Evolutionary conservation across 257 asterid species (phyloP).

Genomic region (Solanum paucissectum): DNA sequence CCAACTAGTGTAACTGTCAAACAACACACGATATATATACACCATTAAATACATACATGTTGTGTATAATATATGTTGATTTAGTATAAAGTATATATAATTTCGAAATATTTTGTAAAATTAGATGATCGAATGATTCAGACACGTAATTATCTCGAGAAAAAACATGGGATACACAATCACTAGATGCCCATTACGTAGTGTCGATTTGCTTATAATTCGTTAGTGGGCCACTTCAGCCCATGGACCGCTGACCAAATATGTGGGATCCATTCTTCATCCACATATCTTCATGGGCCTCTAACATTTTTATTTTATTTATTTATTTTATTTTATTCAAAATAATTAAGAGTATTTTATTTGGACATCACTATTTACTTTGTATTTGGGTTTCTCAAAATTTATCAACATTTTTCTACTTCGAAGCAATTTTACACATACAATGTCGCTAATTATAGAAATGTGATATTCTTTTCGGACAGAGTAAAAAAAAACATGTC

Average conservation of each 20-base stretch:
- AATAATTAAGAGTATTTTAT: neutral
- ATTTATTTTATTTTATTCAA: neutral
- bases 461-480: neutral
- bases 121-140: neutral
- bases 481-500: neutral
- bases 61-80: neutral
- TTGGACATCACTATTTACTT: neutral
- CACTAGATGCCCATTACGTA: neutral
- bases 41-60: neutral
- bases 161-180: neutral
- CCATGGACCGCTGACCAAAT: neutral
- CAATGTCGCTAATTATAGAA: too few species aligned
- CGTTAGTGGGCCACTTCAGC: neutral
- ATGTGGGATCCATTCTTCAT: neutral
- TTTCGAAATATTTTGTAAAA: neutral
- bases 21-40: neutral
- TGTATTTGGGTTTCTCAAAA: neutral
- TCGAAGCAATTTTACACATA: neutral
- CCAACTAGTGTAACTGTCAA: neutral
- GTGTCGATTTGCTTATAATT: neutral
- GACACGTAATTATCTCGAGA: neutral
- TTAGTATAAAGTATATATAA: neutral
- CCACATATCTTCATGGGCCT: neutral
- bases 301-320: neutral
- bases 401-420: neutral